Evolutionary conservation across 2,329 filamentous ascomycete species (phyloP).

Genomic region (Neocucurbitaria cava): DNA sequence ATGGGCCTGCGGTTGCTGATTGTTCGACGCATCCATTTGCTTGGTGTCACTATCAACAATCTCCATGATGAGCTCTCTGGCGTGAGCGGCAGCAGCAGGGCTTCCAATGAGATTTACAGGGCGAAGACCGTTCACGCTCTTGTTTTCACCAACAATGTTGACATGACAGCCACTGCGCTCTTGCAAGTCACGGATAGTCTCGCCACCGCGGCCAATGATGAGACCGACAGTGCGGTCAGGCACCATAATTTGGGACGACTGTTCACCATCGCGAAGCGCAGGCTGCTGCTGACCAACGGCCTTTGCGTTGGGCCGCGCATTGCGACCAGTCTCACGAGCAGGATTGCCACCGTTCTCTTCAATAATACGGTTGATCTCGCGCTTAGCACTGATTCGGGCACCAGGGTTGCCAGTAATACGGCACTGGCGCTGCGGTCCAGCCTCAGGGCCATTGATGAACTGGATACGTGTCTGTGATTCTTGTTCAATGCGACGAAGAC

Average conservation of each 20-base stretch:
- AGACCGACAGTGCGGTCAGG: conserved; percentile 90
- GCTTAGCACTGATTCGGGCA: conserved; percentile 77
- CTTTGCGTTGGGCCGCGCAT: conserved; percentile 51
- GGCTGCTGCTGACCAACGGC: conserved; percentile 45
- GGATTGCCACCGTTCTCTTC: conserved; percentile 75
- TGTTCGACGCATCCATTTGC: conserved; percentile 46
- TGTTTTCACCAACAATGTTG: conserved; percentile 92
- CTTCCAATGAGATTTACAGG: conserved; percentile 90
- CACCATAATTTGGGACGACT: conserved; percentile 91
- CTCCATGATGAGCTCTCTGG: conserved; percentile 88
- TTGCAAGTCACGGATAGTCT: conserved; percentile 91
- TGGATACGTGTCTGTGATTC: conserved; percentile 86
- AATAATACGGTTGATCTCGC: conserved; percentile 85
- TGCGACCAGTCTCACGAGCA: conserved; percentile 48
- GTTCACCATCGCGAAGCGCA: conserved; percentile 77
- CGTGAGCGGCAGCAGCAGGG: conserved; percentile 73
- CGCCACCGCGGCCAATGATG: conserved; percentile 91
- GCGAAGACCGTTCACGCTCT: conserved; percentile 87
- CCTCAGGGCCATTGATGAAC: conserved; percentile 80
- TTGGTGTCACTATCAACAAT: conserved; percentile 89
- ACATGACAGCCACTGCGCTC: conserved; percentile 93
- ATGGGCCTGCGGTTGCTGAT: conserved; percentile 20
- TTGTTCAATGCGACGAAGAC: conserved; percentile 81
- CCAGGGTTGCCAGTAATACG: conserved; percentile 79
- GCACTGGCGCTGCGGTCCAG: conserved; percentile 79